Base-by-base conservation (phyloP, 106 monocot species). In the Vanilla planifolia region DNA sequence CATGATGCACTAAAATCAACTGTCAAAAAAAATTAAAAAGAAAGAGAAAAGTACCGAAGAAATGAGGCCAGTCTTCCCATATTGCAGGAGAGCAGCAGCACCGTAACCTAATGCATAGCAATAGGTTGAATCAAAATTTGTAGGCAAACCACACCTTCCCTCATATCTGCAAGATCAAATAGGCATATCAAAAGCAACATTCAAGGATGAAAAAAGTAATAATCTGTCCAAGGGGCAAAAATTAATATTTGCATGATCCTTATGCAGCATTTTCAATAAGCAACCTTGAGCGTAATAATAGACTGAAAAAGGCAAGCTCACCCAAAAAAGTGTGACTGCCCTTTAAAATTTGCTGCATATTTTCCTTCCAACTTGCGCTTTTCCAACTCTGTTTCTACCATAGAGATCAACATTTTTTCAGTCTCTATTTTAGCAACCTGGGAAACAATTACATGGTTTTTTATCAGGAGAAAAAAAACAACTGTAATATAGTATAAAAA, bases 401-500 rank as follows among this genome's bases (percentile, higher is more conserved):
- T 92, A 10, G 66, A 66, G 30, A 92, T 92, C 48, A 92, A 76
- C 92, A 92, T 92, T 66, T 92, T 92, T 67, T 92, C 92, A 24
- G 92, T 92, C 73, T 86, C 89, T 51, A 95, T 95, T 83, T 87
- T 95, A 27, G 95, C 95, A 73, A 95, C 95, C 95, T 95, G 58
- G 57, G 16, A 37, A 58, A n/a, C n/a, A n/a, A n/a, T n/a, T n/a
- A n/a, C n/a, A n/a, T n/a, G n/a, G n/a, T n/a, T n/a, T n/a, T n/a
- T n/a, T 48, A 51, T 7, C 32, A 51, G 25, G 15, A 28, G 22
- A 48, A 26, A 36, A 37, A 11, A 21, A 8, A 33, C 8, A 20
- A 44, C 16, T 23, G n/a, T 11, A 3, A 53, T 15, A 11, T 29
- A 32, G 17, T n/a, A 53, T 53, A 5, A 28, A 53, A 53, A 29